Conservation (phyloP, 495 filamentous ascomycete species). For the Aspergillus panamensis region DNA sequence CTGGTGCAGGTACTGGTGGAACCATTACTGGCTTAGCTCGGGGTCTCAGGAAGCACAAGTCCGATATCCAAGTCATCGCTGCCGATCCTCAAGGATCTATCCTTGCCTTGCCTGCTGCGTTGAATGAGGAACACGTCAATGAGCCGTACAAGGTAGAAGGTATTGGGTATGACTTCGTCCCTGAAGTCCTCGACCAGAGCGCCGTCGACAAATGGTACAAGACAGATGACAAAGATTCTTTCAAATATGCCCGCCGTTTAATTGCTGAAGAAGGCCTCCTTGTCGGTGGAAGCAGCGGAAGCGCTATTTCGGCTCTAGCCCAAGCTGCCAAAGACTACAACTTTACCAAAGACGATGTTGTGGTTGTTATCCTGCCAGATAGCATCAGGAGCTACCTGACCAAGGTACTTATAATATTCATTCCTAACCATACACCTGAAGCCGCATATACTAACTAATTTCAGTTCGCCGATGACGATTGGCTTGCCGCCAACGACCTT, state of each 20-base stretch:
- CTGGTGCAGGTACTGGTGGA: conserved; percentile 91
- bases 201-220: conserved; percentile 96
- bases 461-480: conserved; percentile 92
- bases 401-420: conserved; percentile 50
- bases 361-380: conserved; percentile 90
- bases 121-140: conserved; percentile 77
- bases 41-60: conserved; percentile 83
- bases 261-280: conserved; percentile 94
- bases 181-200: conserved; percentile 80
- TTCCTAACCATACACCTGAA: background rate
- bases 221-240: conserved; percentile 89
- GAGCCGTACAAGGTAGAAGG: conserved; percentile 96
- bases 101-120: conserved; percentile 68
- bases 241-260: conserved; percentile 79
- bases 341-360: conserved; percentile 70
- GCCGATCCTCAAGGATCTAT: conserved; percentile 90
- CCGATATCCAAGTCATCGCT: conserved; percentile 76
- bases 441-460: conserved; percentile 6
- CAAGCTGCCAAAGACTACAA: conserved; percentile 71
- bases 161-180: conserved; percentile 98
- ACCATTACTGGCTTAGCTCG: conserved; percentile 89
- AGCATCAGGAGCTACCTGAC: conserved; percentile 97
- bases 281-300: conserved; percentile 92
- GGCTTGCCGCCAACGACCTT: conserved; percentile 93
- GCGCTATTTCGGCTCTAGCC: conserved; percentile 82